Evolutionary conservation across 257 asterid species (phyloP), one percentile per base, ranked within the genome.

Genomic region (Catharanthus roseus): DNA sequence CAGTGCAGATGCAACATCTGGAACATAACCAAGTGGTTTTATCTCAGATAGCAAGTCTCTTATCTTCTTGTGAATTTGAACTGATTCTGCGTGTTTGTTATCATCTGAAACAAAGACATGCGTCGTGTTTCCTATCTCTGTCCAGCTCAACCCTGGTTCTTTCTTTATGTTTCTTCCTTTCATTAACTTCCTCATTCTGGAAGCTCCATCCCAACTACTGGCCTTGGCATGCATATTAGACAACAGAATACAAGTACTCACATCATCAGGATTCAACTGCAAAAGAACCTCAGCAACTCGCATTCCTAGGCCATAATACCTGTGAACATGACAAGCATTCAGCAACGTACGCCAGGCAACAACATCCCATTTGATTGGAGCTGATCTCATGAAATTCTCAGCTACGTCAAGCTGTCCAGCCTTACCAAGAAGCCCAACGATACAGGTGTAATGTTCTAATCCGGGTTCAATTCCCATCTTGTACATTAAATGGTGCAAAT

Each of bases 91-190:
- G 65, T 89, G 96, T 38, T 74, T 70, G 16, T 75, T 84, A 44
- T 87, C 96, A 50, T 78, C 93, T 21, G 96, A 87, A 69, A 82
- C 81, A 75, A 93, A 89, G 56, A 86, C 73, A 67, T 89, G 96
- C 3, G 95, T 90, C 18, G 75, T 81, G 33, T 84, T 86, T 74
- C 82, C 81, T 75, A 90, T 93, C 38, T 93, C 96, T 11, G 79
- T 87, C 97, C 98, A 90, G 86, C 98, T 93, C 85, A 84, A 73
- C 45, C 97, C 97, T 4, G 98, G 96, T 82, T 93, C 98, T 81
- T 93, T 90, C 85, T 86, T 93, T 61, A 87, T 78, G 75, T 82
- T 86, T 78, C 81, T 85, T 58, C 83, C 91, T 77, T 80, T 80
- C 85, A 90, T 87, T 57, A 81, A 21, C 71, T 79, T 93, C 45